phyloP scores from a whole-genome alignment of 1,284 basidiomycete species.

The Hemileia vastatrix region DNA sequence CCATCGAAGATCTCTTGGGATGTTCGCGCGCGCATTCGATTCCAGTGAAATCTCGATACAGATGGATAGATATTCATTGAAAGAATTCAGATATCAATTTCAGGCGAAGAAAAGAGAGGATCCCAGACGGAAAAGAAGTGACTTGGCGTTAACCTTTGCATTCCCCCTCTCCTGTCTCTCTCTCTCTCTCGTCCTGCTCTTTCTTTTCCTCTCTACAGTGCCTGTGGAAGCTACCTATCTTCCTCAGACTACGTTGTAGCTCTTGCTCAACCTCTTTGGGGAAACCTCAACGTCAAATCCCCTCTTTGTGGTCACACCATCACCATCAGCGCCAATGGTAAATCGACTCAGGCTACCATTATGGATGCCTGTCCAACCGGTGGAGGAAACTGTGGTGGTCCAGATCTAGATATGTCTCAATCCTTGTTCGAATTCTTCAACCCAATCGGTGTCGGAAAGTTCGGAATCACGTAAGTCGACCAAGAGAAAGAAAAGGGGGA shows the following conservation, averaged over 20 bases:
- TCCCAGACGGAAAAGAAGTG: too few relatives aligned
- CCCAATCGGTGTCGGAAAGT: conserved; percentile 28
- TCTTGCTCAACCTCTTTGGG: conserved; percentile 38
- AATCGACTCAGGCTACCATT: conserved; percentile 30
- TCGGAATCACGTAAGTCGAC: conserved; percentile 34
- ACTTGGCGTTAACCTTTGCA: too few relatives aligned
- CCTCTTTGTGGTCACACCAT: conserved; percentile 35
- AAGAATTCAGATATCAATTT: too few relatives aligned
- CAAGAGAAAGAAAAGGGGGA: neutral
- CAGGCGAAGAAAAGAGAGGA: too few relatives aligned
- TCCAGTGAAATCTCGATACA: too few relatives aligned
- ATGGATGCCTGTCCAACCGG: conserved; percentile 34
- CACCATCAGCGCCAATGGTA: conserved; percentile 32
- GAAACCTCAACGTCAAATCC: conserved; percentile 27
- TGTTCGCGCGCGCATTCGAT: too few relatives aligned
- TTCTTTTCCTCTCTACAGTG: too few relatives aligned
- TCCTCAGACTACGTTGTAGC: conserved; percentile 34
- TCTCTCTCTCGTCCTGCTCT: too few relatives aligned
- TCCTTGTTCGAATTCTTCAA: conserved; percentile 35
- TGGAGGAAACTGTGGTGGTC: neutral
- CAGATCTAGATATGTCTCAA: conserved; percentile 33
- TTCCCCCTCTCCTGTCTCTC: too few relatives aligned
- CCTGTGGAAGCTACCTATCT: conserved; percentile 31
- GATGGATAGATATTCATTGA: too few relatives aligned
- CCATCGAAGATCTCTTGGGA: too few relatives aligned